Evolutionary conservation across 2,329 filamentous ascomycete genomes (phyloP).

Genomic region (Talaromyces sp.): DNA sequence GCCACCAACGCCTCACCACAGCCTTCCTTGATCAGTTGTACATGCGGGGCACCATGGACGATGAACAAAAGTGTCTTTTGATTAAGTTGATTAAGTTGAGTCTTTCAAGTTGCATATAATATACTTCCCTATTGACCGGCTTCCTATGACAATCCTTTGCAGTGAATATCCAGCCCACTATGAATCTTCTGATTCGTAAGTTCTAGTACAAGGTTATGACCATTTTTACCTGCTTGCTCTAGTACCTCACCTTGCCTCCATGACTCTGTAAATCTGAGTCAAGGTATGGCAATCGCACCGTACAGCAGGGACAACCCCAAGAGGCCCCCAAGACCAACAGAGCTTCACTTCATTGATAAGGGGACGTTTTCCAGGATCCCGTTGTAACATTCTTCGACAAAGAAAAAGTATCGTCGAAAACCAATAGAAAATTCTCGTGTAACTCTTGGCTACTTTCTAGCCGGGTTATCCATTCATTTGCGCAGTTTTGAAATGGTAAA

Average conservation of each 20-base stretch:
- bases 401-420: background rate
- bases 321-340: background rate
- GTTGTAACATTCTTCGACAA: background rate
- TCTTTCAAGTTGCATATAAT: background rate
- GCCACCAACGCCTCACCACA: no score
- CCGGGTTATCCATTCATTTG: background rate
- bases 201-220: background rate
- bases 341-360: background rate
- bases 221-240: background rate
- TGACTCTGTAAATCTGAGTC: background rate
- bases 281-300: background rate
- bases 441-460: background rate
- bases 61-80: no score
- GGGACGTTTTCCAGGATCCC: background rate
- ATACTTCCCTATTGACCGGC: background rate
- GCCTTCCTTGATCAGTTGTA: no score
- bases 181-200: background rate
- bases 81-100: background rate
- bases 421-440: background rate
- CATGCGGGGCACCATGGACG: no score
- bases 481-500: background rate
- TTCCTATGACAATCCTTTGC: background rate
- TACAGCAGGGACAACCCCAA: background rate
- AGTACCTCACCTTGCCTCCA: background rate
- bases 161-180: background rate